phyloP scores from a whole-genome alignment of 192 early-diverging fungal genomes.

The Coemansia sp. region DNA sequence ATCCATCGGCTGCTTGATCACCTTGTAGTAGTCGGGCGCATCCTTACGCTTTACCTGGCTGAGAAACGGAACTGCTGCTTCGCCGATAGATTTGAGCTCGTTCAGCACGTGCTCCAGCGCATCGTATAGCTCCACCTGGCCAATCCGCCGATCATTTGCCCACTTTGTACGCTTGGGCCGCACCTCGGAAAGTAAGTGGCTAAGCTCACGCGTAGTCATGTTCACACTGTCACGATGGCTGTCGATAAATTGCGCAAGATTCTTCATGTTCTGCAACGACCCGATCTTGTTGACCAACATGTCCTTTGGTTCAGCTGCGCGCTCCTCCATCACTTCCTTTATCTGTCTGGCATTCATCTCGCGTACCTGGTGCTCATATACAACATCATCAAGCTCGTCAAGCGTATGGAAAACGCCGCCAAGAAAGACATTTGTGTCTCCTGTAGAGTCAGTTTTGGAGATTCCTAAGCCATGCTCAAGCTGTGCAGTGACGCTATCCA shows the following conservation, averaged over 20 bases:
- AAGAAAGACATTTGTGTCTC: conserved; percentile 10
- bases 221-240: conserved; percentile 64
- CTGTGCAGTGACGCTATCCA: conserved; percentile 5
- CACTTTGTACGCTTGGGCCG: conserved; percentile 84
- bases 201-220: conserved; percentile 70
- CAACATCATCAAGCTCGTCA: conserved; percentile 43
- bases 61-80: conserved; percentile 82
- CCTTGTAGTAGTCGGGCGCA: conserved; percentile 90
- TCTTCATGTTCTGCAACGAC: conserved; percentile 58
- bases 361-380: conserved; percentile 33
- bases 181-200: conserved; percentile 72
- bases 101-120: conserved; percentile 80
- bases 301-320: conserved; percentile 45
- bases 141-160: conserved; percentile 82
- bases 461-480: conserved; percentile 3
- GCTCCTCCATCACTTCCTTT: conserved; percentile 24
- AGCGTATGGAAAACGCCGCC: conserved; percentile 42
- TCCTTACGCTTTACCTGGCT: conserved; percentile 85
- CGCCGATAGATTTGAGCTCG: conserved; percentile 79
- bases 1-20: conserved; percentile 97
- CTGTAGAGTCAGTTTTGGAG: background rate
- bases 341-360: conserved; percentile 29
- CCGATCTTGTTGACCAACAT: conserved; percentile 51
- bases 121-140: conserved; percentile 91
- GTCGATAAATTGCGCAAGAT: conserved; percentile 74